Evolutionary conservation across 2,329 filamentous ascomycete genomes (phyloP), one percentile per base, ranked within the genome.

Genomic region (Arthrobotrys musiformis): DNA sequence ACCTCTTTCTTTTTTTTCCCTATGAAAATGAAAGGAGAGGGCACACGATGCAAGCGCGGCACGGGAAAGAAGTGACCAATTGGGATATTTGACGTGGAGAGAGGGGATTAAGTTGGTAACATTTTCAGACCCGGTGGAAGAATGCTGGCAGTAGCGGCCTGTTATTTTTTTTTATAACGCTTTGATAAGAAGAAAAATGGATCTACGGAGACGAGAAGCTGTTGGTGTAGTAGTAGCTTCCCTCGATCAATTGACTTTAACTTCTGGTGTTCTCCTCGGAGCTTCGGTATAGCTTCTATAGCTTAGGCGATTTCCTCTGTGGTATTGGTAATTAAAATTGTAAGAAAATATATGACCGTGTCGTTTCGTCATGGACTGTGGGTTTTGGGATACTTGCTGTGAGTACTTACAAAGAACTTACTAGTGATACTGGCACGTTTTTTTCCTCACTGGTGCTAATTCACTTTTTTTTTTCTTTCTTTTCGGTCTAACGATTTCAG

Each of bases 71-170:
- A 50, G 50, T 66, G 35, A 67, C 73, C 73, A 77, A 77, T 77
- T 77, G 73, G 66, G 66, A 70, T 54, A 70, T 69, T 70, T 67
- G 66, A 70, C 73, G 73, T 77, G 73, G 73, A 70, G 73, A 60
- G 33, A 58, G 61, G 30, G 26, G 58, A 40, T 64, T 61, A 66
- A 69, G 40, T 69, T 54, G 52, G 42, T 61, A 50, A 63, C 37
- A 46, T 72, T 63, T 44, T 62, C n/a, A 24, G 13, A 48, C 44
- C 22, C 50, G 9, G 50, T 56, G 26, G 50, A 56, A 44, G 17
- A 40, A 72, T 72, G 46, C 58, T 62, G 40, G 46, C 37, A 48
- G 15, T 66, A 50, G 42, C 44, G 35, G 28, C 30, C 35, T 44
- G n/a, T 8, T 46, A 11, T 11, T 46, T 37, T 58, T 72, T 56